Evolutionary conservation across 345 rosid genomes (phyloP).

Genomic region (Orychophragmus violaceus): DNA sequence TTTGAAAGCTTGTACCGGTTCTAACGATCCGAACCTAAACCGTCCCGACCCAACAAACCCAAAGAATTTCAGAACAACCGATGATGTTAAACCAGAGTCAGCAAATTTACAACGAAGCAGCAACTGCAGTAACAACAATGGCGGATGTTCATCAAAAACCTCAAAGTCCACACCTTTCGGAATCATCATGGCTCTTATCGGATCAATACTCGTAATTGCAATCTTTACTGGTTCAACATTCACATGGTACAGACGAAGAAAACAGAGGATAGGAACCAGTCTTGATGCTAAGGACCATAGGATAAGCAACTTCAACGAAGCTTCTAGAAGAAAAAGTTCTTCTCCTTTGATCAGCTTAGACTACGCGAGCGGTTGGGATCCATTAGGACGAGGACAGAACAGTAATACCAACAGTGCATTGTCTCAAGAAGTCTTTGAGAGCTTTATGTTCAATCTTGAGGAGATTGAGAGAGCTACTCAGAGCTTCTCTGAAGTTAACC

Average conservation of each 20-base stretch:
- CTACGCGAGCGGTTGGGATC: slow-evolving; percentile 94
- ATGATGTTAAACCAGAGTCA: slow-evolving; percentile 56
- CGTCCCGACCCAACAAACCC: slow-evolving; percentile 73
- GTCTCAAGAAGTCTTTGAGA: slow-evolving; percentile 80
- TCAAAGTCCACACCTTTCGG: slow-evolving; percentile 37
- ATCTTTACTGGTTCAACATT: slow-evolving; percentile 43
- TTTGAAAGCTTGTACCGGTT: slow-evolving; percentile 47
- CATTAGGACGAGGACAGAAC: slow-evolving; percentile 53
- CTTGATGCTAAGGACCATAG: slow-evolving; percentile 52
- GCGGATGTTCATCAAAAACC: slow-evolving; percentile 24
- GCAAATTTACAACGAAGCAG: slow-evolving; percentile 44
- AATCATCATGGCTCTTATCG: slow-evolving; percentile 44
- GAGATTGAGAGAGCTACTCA: slow-evolving; percentile 95
- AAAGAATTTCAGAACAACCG: slow-evolving; percentile 22
- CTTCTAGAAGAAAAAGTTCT: slow-evolving; percentile 43
- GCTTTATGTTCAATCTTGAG: slow-evolving; percentile 86
- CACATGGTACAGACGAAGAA: slow-evolving; percentile 51
- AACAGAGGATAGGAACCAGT: slow-evolving; percentile 68
- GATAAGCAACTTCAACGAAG: slow-evolving; percentile 61
- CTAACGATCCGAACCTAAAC: slow-evolving; percentile 29
- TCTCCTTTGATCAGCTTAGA: slow-evolving; percentile 83
- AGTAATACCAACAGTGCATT: slow-evolving; percentile 37
- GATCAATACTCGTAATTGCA: slow-evolving; percentile 34
- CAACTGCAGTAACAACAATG: slow-evolving; percentile 35
- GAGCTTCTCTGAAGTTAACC: slow-evolving; percentile 69